Evolutionary conservation across 768 basidiomycete species (phyloP), one percentile per base, ranked within the genome.

Genomic region (Pleurotus sapidus): DNA sequence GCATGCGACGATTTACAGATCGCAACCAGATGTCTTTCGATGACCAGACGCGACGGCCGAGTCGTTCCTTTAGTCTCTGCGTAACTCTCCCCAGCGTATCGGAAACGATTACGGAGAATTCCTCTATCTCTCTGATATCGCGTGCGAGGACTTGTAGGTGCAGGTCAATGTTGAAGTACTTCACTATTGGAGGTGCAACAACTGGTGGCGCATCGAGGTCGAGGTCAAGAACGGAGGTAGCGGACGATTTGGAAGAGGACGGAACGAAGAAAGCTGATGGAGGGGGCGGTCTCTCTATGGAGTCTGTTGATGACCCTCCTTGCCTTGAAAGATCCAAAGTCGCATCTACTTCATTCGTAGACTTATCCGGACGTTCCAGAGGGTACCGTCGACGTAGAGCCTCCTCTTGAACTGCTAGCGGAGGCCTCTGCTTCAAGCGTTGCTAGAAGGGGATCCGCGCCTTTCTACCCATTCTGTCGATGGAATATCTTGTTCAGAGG

Each of bases 31-130:
- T 61, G 55, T 84, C 72, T 67, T 81, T 84, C 30, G 68, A 75
- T 4, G 61, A 67, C 88, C 88, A 91, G 0, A 92, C 82, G 9
- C 91, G 83, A n/a, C 91, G 82, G 7, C 88, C 88, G n/a, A 91
- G 70, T 27, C 82, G 77, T 70, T 92, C 89, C 70, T 90, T 90
- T n/a, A 84, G 57, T 15, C 89, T 81, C 60, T 86, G 82, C 2
- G 74, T 73, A 15, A 74, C 81, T 8, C 88, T 82, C 4, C 72
- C 78, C 5, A 83, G 60, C 2, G 79, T 70, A n/a, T 71, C 69
- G 11, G 68, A 67, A 11, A 84, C 68, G 30, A 71, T 75, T 2
- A 65, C 60, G 38, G 74, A 66, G 51, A 91, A 75, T 2, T 68
- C 62, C 51, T 74, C 67, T 20, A 92, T 71, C 57, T 83, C 77